Percentiles rank a stretch among this genome's conserved stretches.
Evolutionary conservation across 257 asterid species (phyloP).

Genomic region (Catharanthus roseus): DNA sequence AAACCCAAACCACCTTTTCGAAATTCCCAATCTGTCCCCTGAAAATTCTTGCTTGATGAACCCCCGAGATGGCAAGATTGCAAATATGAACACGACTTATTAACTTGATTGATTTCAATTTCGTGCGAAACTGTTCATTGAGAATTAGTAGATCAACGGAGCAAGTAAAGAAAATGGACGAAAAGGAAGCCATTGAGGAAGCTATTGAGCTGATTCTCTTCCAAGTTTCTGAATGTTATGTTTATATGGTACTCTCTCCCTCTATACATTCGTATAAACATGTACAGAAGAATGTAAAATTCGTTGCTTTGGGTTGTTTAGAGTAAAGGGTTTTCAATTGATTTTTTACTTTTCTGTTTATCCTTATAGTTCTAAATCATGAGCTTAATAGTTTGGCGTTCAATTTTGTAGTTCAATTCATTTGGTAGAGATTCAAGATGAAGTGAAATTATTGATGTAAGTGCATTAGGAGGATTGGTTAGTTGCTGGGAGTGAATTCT

Average conservation of each 20-base stretch:
- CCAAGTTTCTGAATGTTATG: conserved; percentile 88
- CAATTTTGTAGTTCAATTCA: background rate
- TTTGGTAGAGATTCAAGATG: background rate
- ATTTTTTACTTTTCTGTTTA: background rate
- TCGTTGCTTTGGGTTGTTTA: background rate
- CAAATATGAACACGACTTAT: background rate
- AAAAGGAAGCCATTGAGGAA: conserved; percentile 37
- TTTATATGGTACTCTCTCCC: conserved; percentile 59
- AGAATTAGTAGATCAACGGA: conserved; percentile 35
- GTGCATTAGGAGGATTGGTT: background rate
- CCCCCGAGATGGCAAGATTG: background rate
- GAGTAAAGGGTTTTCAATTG: background rate
- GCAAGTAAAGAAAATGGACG: conserved; percentile 38
- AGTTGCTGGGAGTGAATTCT: background rate
- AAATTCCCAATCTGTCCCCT: background rate
- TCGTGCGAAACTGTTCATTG: background rate
- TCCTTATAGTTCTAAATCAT: background rate
- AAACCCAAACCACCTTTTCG: background rate
- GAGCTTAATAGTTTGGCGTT: conserved; percentile 11
- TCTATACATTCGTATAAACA: background rate
- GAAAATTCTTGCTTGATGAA: background rate
- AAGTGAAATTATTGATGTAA: conserved; percentile 4
- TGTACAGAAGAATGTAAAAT: background rate
- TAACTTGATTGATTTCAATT: background rate
- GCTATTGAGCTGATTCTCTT: conserved; percentile 62